Evolutionary conservation across 306 rosid genomes (phyloP), one percentile per base, ranked within the genome.

Genomic region (Argentina anserina): DNA sequence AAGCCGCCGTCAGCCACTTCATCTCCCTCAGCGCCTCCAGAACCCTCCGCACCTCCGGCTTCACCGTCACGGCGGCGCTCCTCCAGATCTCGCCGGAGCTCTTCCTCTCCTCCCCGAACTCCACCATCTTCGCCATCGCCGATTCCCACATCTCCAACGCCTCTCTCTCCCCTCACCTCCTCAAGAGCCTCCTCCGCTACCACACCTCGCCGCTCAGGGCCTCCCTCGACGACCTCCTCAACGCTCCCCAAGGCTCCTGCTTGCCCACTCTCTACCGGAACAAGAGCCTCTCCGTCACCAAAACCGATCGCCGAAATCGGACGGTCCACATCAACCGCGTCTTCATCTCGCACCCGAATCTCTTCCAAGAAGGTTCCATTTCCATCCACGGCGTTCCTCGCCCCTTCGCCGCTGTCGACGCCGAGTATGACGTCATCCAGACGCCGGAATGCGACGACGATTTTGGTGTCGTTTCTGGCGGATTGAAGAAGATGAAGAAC

Each of bases 301-400:
- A 70, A 10, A 20, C 79, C 2, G 53, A 86, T n/a, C 56, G 66
- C 20, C 42, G n/a, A n/a, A 55, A 43, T 31, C 65, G 82, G 67
- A 11, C 36, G 6, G 34, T 89, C 0, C 89, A 93, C 71, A 90
- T 93, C 82, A 90, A 90, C 67, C 79, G 79, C 26, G 89, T 86
- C 0, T 18, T 26, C 43, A 76, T 93, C 11, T 86, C 97, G 10
- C 78, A 85, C 72, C 96, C 93, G 11, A 81, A 90, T 67, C 49
- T 90, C 21, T 89, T 81, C 72, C 81, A 87, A 4, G 85, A 60
- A 1, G 81, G 75, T 1, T 46, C 83, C 18, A 43, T 92, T 15
- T 81, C 79, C 2, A 73, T 90, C 28, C 97, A 93, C 13, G 97
- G 93, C 2, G 96, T 93, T 80, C 76, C 78, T 60, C 79, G 72